These are phyloP conservation scores for Hericium erinaceus DNA, from an alignment of 768 basidiomycete species.

Conservation along the genomic window DNA sequence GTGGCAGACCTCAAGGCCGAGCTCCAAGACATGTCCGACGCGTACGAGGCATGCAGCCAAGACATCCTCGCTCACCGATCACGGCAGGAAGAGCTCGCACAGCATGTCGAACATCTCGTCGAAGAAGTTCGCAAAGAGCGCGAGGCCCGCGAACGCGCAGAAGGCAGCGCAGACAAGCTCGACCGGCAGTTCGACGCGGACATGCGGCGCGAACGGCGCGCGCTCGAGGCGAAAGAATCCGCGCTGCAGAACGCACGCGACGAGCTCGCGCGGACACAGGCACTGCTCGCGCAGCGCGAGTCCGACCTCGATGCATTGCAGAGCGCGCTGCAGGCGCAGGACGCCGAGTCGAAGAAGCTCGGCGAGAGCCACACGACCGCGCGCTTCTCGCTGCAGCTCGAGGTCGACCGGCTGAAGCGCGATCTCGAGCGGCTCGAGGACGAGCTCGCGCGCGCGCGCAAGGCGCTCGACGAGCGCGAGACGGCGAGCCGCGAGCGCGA, in stretches of 20 bases:
- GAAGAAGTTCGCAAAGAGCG: constrained; percentile 52
- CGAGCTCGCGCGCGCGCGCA: constrained; percentile 61
- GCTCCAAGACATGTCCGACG: constrained; percentile 53
- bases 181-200: constrained; percentile 57
- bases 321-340: constrained; percentile 55
- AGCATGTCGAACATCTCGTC: constrained; percentile 65
- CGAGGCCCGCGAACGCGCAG: constrained; percentile 41
- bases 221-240: constrained; percentile 61
- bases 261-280: constrained; percentile 54
- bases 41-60: constrained; percentile 52
- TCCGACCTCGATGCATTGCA: constrained; percentile 69
- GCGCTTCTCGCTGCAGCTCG: constrained; percentile 80
- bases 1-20: constrained; percentile 51
- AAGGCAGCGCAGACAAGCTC: constrained; percentile 45
- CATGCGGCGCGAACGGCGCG: constrained; percentile 48
- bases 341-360: constrained; percentile 66
- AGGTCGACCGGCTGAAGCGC: constrained; percentile 77
- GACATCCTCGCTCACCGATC: constrained; percentile 61
- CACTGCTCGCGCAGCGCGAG: constrained; percentile 63
- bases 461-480: constrained; percentile 63
- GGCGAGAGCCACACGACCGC: constrained; percentile 83
- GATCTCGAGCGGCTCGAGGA: constrained; percentile 77
- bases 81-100: constrained; percentile 70
- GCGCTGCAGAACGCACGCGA: constrained; percentile 54
- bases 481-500: constrained; percentile 61